Evolutionary conservation across 805 yeast species (phyloP).

Genomic region (Saccharomycopsis selenospora): DNA sequence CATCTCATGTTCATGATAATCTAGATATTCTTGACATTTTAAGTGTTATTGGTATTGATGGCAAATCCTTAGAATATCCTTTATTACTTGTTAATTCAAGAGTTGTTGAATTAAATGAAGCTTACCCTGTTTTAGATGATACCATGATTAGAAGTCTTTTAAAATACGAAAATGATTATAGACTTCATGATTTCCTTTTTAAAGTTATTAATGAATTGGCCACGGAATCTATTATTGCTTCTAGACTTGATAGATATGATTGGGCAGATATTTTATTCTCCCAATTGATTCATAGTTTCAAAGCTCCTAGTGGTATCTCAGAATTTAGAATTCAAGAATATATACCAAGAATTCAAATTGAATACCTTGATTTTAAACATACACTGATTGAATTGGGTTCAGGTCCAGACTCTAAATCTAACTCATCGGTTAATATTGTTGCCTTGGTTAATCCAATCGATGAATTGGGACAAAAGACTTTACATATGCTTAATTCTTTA

Average conservation of each 20-base stretch:
- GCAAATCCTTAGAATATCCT: slow-evolving; percentile 28
- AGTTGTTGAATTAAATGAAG: slow-evolving; percentile 32
- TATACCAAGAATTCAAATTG: slow-evolving; percentile 16
- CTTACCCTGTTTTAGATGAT: slow-evolving; percentile 25
- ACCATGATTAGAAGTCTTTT: slow-evolving; percentile 31
- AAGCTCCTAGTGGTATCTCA: slow-evolving; percentile 1
- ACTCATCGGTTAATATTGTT: slow-evolving; percentile 42
- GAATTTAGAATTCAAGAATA: not conserved
- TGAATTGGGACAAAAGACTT: slow-evolving; percentile 57
- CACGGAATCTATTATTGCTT: slow-evolving; percentile 17
- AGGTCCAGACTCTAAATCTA: slow-evolving; percentile 7
- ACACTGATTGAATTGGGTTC: slow-evolving; percentile 1
- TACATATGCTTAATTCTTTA: slow-evolving; percentile 41
- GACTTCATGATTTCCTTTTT: slow-evolving; percentile 32
- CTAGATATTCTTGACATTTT: slow-evolving; percentile 23
- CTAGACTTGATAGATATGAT: slow-evolving; percentile 26
- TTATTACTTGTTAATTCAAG: slow-evolving; percentile 48
- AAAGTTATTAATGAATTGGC: slow-evolving; percentile 22
- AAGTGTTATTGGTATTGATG: slow-evolving; percentile 29
- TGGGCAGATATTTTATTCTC: slow-evolving; percentile 44
- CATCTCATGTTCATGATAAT: slow-evolving; percentile 7
- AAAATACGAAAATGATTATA: slow-evolving; percentile 40
- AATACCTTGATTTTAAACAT: slow-evolving; percentile 3
- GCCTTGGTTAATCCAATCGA: slow-evolving; percentile 66
- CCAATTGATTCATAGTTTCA: slow-evolving; percentile 36